Percentiles rank a stretch among this genome's conserved stretches.
Evolutionary conservation across 208 protist species (phyloP).

Genomic region (Acanthamoeba polyphaga): DNA sequence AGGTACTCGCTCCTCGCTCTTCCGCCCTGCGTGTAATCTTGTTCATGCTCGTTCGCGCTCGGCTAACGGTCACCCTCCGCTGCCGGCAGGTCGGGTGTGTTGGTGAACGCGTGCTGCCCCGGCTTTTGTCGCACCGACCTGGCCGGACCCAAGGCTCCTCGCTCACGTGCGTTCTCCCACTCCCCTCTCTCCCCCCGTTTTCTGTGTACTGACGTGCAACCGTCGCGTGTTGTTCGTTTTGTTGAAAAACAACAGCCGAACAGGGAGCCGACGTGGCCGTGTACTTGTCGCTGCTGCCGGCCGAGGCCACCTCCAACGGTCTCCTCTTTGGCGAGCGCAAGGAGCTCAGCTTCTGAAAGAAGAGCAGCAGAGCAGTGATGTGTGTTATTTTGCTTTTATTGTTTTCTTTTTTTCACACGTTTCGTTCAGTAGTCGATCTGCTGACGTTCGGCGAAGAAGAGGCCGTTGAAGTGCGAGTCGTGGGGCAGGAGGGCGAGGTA

Average conservation of each 20-base stretch:
- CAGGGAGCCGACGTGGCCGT: slow-evolving; percentile 59
- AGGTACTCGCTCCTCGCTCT: background rate
- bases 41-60: no score
- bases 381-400: no score
- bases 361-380: no score
- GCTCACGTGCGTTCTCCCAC: background rate
- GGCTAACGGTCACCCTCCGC: no score
- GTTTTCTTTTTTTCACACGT: no score
- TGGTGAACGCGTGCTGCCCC: slow-evolving; percentile 64
- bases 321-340: slow-evolving; percentile 34
- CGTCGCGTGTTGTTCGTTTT: no score
- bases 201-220: no score
- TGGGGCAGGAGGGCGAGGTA: slow-evolving; percentile 7
- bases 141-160: slow-evolving; percentile 6
- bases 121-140: slow-evolving; percentile 64
- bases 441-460: slow-evolving; percentile 38
- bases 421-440: slow-evolving; percentile 21
- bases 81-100: background rate
- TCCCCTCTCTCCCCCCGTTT: no score
- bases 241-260: background rate
- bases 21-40: background rate
- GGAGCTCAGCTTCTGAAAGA: background rate
- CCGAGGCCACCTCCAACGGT: background rate
- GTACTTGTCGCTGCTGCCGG: background rate
- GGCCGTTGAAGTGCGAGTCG: background rate